Evolutionary conservation across 2,329 filamentous ascomycete genomes (phyloP), one percentile per base, ranked within the genome.

Genomic region (Talaromyces piceae): DNA sequence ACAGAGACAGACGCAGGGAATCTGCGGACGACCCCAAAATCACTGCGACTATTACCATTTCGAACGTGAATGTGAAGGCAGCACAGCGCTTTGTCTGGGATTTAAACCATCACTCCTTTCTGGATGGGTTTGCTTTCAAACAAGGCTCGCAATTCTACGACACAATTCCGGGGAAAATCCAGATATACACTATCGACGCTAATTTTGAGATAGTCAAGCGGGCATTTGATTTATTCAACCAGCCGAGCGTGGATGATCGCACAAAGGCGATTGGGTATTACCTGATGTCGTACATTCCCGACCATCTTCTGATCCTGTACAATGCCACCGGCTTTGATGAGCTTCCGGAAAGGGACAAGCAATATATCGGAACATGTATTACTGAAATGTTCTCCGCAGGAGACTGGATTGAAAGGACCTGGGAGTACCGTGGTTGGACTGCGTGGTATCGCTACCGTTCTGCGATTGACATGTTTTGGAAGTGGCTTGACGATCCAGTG

Each of bases 81-180:
- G 44, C n/a, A n/a, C 44, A 46, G 44, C 44, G 44, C n/a, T 46
- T 46, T 20, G 13, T 46, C n/a, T 46, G 44, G 44, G 44, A 46
- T 31, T 22, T 46, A 11, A 46, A 30, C 12, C 25, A 46, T 1
- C 27, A 46, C 26, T 30, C 27, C 13, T 30, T 46, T 18, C 13
- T 20, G 5, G n/a, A 46, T 2, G 26, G 20, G 1, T 46, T 46
- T n/a, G 12, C 25, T 5, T 46, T 46, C 12, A 6, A 46, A 30
- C 18, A n/a, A 11, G 26, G 25, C 18, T 30, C 26, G 20, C 23
- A 46, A 22, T n/a, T 22, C 8, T 18, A 30, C 20, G 26, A 46
- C 3, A 18, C 26, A 1, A 16, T 16, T 7, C 44, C 13, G 1
- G 26, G 11, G 8, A 46, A 30, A 31, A 46, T 46, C 12, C 44